These are phyloP conservation scores for Fusarium sp. DNA, from an alignment of 2,329 filamentous ascomycete species.

Conservation along the genomic window DNA sequence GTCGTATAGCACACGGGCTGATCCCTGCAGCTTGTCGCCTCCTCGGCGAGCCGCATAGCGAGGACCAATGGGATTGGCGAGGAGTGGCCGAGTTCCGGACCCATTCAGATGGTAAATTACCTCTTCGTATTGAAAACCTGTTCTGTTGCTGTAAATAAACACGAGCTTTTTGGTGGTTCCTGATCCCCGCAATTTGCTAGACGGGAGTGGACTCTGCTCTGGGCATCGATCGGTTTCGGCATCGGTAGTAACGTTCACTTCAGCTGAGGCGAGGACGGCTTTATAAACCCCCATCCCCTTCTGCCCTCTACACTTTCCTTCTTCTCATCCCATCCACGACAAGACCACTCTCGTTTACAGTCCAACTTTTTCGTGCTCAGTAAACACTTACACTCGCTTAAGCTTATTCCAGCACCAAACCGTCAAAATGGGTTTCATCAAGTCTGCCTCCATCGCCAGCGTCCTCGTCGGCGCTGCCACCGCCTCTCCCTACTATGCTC, in stretches of 20 bases:
- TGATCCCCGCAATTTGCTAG: constrained; percentile 3
- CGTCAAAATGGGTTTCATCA: constrained; percentile 35
- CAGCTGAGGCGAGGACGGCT: neutral
- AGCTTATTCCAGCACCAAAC: constrained; percentile 3
- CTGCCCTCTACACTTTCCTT: neutral
- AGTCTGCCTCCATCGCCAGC: constrained; percentile 29
- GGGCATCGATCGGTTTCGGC: constrained; percentile 10
- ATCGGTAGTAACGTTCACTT: neutral
- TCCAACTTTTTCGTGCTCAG: neutral
- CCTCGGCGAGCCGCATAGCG: neutral
- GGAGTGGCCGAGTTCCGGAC: constrained; percentile 7
- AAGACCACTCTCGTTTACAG: constrained; percentile 13
- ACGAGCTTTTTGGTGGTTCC: constrained; percentile 10
- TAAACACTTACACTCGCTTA: neutral
- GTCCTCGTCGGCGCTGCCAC: constrained; percentile 26
- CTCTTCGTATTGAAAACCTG: constrained; percentile 18
- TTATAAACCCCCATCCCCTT: constrained; percentile 4
- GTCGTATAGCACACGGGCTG: neutral
- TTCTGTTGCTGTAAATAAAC: constrained; percentile 19
- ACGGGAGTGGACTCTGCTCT: neutral
- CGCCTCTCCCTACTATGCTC: constrained; percentile 28
- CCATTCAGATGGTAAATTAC: constrained; percentile 10
- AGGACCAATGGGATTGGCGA: neutral
- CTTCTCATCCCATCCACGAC: constrained; percentile 16
- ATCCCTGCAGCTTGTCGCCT: neutral